These are phyloP conservation scores for Ascocoryne sarcoides DNA, from an alignment of 2,329 filamentous ascomycete genomes.

Conservation along the genomic window DNA sequence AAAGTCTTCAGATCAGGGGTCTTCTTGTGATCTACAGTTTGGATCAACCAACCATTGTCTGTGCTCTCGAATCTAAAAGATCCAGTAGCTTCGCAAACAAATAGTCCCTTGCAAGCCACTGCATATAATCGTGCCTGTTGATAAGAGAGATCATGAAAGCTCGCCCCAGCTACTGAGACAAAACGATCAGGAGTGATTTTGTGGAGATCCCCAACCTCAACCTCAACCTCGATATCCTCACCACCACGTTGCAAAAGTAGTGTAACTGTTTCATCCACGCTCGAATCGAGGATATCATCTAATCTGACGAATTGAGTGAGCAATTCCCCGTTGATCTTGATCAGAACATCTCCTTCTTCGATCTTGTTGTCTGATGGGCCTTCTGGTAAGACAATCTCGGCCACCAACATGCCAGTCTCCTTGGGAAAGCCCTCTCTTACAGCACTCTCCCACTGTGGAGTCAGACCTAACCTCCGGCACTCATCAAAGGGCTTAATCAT, in stretches of 20 bases:
- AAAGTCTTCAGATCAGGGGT: conserved; percentile 83
- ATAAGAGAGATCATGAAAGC: conserved; percentile 94
- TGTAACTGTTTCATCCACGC: conserved; percentile 68
- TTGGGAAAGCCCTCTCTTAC: conserved; percentile 78
- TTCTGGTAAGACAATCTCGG: conserved; percentile 86
- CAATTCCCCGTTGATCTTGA: conserved; percentile 89
- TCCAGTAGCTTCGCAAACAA: conserved; percentile 86
- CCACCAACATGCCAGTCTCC: conserved; percentile 94
- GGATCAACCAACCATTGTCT: conserved; percentile 87
- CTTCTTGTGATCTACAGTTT: conserved; percentile 85
- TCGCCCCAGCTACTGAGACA: conserved; percentile 84
- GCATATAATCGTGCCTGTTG: conserved; percentile 95
- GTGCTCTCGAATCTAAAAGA: conserved; percentile 92
- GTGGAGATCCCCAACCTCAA: conserved; percentile 83
- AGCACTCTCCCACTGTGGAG: conserved; percentile 75
- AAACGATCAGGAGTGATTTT: conserved; percentile 93
- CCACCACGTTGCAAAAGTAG: conserved; percentile 84
- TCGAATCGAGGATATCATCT: conserved; percentile 86
- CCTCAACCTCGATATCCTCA: conserved; percentile 73
- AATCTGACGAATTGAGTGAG: conserved; percentile 88
- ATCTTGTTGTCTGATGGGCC: conserved; percentile 82
- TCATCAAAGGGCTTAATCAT: conserved; percentile 96
- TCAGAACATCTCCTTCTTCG: conserved; percentile 85
- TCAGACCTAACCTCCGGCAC: conserved; percentile 80
- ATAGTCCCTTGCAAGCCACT: conserved; percentile 85